These are phyloP conservation scores for Apium graveolens DNA, from an alignment of 129 eudicot genomes.

Conservation along the genomic window DNA sequence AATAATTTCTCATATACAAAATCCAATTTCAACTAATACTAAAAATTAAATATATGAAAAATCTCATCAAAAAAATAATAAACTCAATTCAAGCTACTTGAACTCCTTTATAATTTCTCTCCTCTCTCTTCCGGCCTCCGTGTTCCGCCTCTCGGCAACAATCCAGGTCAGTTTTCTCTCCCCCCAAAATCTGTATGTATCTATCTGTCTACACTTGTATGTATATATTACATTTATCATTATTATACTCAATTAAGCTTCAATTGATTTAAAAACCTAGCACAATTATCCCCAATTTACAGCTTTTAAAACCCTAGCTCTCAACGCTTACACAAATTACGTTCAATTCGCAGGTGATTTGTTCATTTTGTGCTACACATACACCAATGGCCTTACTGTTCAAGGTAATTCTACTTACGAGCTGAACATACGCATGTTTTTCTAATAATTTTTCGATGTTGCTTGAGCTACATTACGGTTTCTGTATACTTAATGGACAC, in stretches of 20 bases:
- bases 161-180: background rate
- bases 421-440: background rate
- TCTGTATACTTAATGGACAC: background rate
- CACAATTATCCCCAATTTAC: background rate
- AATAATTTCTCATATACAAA: no score
- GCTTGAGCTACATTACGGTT: background rate
- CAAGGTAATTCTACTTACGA: background rate
- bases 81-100: no score
- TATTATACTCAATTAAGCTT: background rate
- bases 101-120: no score
- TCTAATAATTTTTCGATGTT: background rate
- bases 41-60: no score
- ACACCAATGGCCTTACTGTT: conserved; percentile 6
- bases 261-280: background rate
- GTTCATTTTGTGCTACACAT: background rate
- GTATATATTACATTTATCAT: background rate
- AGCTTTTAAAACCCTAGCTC: background rate
- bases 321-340: background rate
- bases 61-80: no score
- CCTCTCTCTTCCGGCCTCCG: background rate
- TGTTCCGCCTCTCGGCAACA: background rate
- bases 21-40: no score
- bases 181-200: background rate
- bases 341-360: background rate
- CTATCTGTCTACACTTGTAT: background rate